phyloP scores from a whole-genome alignment of 2,329 filamentous ascomycete genomes.

The Aspergillus terreus region DNA sequence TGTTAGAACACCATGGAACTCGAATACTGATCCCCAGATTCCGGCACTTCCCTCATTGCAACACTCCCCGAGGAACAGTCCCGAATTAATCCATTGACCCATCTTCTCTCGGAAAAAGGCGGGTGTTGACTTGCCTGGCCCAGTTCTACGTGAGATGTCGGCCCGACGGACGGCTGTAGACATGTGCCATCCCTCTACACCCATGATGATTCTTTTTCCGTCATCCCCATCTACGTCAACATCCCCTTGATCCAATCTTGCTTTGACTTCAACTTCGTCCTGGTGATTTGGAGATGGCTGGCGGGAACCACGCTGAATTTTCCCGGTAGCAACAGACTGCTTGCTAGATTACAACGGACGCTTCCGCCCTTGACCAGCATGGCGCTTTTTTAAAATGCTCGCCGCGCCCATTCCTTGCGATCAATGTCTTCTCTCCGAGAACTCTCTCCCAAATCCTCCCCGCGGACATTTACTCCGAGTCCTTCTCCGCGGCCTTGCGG shows the following conservation, averaged over 20 bases:
- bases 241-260: no score
- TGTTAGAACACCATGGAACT: background rate
- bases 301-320: slow-evolving; percentile 4
- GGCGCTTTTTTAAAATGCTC: slow-evolving; percentile 15
- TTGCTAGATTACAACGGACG: slow-evolving; percentile 30
- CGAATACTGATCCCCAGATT: slow-evolving; percentile 1
- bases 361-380: slow-evolving; percentile 23
- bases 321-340: slow-evolving; percentile 13
- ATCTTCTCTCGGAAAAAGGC: slow-evolving; percentile 31
- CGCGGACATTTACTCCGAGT: slow-evolving; percentile 30
- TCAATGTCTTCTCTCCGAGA: background rate
- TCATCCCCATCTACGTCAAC: background rate
- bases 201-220: background rate
- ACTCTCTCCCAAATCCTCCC: slow-evolving; percentile 2
- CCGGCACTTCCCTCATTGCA: slow-evolving; percentile 18
- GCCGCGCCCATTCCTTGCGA: slow-evolving; percentile 11
- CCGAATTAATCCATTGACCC: slow-evolving; percentile 12
- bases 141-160: slow-evolving; percentile 15
- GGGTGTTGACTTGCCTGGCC: slow-evolving; percentile 16
- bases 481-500: slow-evolving; percentile 57
- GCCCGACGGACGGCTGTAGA: slow-evolving; percentile 23
- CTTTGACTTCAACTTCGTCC: background rate
- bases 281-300: slow-evolving; percentile 12
- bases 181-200: background rate
- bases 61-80: slow-evolving; percentile 3